phyloP scores from a whole-genome alignment of 1,284 basidiomycete genomes.

The Ustilago hordei region DNA sequence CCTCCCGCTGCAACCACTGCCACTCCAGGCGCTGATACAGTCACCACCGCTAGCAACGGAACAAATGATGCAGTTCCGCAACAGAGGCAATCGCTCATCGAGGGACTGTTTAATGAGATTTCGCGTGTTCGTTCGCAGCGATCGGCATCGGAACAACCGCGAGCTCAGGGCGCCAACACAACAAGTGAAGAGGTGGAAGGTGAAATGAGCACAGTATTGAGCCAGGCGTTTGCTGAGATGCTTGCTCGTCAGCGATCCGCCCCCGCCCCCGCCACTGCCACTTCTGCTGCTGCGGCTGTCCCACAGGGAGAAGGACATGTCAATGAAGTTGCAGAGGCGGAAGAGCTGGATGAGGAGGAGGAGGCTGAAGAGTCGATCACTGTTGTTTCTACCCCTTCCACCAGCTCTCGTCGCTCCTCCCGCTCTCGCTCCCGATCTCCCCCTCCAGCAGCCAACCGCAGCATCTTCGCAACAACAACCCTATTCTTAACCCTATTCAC shows the following conservation, averaged over 20 bases:
- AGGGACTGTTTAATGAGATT: slow-evolving; percentile 34
- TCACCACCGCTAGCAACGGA: no score
- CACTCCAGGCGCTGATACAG: neutral
- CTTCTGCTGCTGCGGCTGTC: neutral
- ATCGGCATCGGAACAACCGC: neutral
- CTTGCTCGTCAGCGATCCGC: slow-evolving; percentile 18
- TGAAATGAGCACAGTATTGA: slow-evolving; percentile 13
- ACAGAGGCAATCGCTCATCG: slow-evolving; percentile 27
- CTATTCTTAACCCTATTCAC: slow-evolving; percentile 34
- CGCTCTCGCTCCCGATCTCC: slow-evolving; percentile 20
- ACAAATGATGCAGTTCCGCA: neutral
- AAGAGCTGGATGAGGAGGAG: neutral
- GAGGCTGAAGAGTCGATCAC: slow-evolving; percentile 20
- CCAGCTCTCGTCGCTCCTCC: neutral
- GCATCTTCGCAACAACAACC: slow-evolving; percentile 20
- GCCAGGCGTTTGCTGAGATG: slow-evolving; percentile 31
- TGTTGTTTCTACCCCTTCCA: slow-evolving; percentile 24
- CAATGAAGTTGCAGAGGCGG: neutral
- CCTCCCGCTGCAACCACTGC: neutral
- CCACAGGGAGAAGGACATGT: no score
- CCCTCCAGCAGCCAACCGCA: slow-evolving; percentile 5
- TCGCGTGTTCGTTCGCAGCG: slow-evolving; percentile 24
- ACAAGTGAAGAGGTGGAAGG: neutral
- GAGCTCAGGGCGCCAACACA: neutral
- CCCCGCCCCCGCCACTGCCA: neutral